These are phyloP conservation scores for Globisporangium middletonii DNA, from an alignment of 352 stramenopile genomes.

Conservation along the genomic window DNA sequence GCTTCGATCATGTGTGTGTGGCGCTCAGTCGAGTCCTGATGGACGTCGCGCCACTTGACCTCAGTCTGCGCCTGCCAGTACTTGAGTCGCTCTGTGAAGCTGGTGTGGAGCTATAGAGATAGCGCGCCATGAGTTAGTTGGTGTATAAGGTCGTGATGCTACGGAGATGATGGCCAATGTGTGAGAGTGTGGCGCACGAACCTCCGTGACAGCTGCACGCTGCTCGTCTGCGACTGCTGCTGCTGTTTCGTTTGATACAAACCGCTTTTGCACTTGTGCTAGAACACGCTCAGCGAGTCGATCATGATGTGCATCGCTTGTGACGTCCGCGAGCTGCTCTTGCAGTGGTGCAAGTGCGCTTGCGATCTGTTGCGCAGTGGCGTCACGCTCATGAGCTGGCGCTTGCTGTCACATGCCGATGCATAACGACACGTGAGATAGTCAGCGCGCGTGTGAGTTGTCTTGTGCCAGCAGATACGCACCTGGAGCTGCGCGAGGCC, in stretches of 20 bases:
- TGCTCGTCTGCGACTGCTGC: not conserved
- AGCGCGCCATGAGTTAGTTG: too few relatives aligned
- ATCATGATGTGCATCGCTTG: not conserved
- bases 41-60: not conserved
- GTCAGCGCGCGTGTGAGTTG: not conserved
- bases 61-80: not conserved
- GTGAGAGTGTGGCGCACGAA: not conserved
- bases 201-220: not conserved
- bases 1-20: not conserved
- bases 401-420: not conserved
- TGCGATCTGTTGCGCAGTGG: not conserved
- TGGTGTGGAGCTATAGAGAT: not conserved
- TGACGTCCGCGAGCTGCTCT: not conserved
- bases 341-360: not conserved
- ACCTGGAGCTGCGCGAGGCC: slow-evolving; percentile 5
- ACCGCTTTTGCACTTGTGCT: not conserved
- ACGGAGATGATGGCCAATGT: too few relatives aligned
- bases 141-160: too few relatives aligned
- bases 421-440: not conserved
- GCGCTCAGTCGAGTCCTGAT: not conserved
- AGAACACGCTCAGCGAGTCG: not conserved
- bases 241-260: not conserved
- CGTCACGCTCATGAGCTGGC: not conserved
- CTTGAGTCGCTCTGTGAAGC: not conserved
- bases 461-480: not conserved